Conservation (phyloP, 305 asterid species). For the Solanum hybrid region DNA sequence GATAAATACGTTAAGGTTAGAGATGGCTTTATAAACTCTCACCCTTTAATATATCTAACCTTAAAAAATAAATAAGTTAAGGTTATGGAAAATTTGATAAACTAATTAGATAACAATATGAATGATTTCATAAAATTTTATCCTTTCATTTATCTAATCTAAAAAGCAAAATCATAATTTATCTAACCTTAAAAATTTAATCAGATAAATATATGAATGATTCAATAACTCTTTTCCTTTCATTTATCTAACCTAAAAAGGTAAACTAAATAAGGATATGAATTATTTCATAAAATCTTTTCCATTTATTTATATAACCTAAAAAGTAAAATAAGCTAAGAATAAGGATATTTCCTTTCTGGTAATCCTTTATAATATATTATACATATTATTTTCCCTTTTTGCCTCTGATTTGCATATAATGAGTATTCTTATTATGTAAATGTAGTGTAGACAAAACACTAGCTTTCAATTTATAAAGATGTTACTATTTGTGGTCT, state of each 20-base stretch:
- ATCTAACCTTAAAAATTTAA: too few relatives aligned
- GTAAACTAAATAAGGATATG: neutral
- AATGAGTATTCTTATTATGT: neutral
- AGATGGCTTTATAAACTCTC: neutral
- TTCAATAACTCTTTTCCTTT: too few relatives aligned
- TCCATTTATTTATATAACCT: neutral
- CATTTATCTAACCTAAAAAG: too few relatives aligned
- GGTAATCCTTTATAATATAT: neutral
- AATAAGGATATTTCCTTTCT: too few relatives aligned
- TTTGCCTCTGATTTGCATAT: neutral
- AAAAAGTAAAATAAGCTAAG: neutral
- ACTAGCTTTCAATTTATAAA: neutral
- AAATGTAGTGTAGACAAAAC: neutral
- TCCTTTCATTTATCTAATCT: neutral
- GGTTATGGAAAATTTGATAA: neutral
- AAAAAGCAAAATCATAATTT: neutral
- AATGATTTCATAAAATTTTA: too few relatives aligned
- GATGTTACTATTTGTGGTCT: neutral
- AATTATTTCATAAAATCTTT: too few relatives aligned
- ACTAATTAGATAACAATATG: too few relatives aligned
- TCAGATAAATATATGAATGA: too few relatives aligned
- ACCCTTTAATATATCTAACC: neutral
- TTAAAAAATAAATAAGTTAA: too few relatives aligned
- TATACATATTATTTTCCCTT: too few relatives aligned
- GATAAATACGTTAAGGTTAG: neutral